Percentiles rank a stretch among this genome's conserved stretches.
Evolutionary conservation across 768 basidiomycete genomes (phyloP).

Genomic region (Lactarius evosmus): DNA sequence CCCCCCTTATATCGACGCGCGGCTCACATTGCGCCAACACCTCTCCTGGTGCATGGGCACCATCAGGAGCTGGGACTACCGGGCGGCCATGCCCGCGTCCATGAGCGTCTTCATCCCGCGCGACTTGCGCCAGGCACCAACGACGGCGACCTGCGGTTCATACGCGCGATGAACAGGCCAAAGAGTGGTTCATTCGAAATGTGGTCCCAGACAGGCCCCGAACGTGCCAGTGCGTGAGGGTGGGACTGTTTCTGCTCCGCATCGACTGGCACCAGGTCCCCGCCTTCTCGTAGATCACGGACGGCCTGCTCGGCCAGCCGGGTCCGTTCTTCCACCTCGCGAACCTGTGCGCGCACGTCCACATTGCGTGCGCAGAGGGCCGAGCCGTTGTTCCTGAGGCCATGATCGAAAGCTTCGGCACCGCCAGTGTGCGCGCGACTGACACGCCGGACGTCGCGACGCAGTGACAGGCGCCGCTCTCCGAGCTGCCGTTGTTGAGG

Average conservation of each 20-base stretch:
- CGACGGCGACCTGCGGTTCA: constrained; percentile 4
- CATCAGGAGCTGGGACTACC: constrained; percentile 10
- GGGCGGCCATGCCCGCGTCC: neutral
- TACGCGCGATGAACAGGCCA: neutral
- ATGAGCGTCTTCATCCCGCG: constrained; percentile 16
- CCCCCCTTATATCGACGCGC: constrained; percentile 4
- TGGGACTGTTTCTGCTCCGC: constrained; percentile 7
- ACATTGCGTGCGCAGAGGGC: neutral
- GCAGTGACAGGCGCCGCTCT: neutral
- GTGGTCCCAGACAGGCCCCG: constrained; percentile 8
- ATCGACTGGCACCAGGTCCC: constrained; percentile 17
- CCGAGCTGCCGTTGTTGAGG: neutral
- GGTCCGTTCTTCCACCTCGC: constrained; percentile 20
- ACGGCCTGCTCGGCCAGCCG: constrained; percentile 9
- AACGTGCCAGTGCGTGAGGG: neutral
- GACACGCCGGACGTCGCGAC: too few species aligned
- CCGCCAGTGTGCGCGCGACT: too few species aligned
- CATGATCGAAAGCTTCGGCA: too few species aligned
- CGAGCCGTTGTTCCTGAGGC: constrained; percentile 9
- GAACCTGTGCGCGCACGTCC: constrained; percentile 3
- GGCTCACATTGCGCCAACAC: constrained; percentile 10
- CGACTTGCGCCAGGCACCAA: neutral
- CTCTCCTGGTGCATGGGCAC: constrained; percentile 19
- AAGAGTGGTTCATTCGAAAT: constrained; percentile 9
- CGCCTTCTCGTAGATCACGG: constrained; percentile 1